phyloP scores from a whole-genome alignment of 441 rosid species.

The Cnidoscolus chayamansa region DNA sequence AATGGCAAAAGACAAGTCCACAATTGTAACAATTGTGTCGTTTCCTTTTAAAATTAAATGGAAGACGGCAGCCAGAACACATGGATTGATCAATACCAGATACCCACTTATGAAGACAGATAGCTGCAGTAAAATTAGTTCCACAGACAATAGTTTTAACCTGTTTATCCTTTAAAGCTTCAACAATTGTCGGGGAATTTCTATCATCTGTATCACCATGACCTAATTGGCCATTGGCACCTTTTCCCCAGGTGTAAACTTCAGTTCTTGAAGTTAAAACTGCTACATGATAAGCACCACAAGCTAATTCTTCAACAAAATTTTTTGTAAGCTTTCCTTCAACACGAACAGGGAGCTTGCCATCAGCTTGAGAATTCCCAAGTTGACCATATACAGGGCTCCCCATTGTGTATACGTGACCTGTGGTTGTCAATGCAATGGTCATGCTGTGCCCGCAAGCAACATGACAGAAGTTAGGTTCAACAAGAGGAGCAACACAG shows the following conservation, averaged over 20 bases:
- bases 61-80: slow-evolving; percentile 95
- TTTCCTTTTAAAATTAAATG: slow-evolving; percentile 90
- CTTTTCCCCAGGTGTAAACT: slow-evolving; percentile 99
- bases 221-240: slow-evolving; percentile 90
- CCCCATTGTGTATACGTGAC: slow-evolving; percentile 92
- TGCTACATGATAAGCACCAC: slow-evolving; percentile 97
- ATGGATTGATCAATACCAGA: slow-evolving; percentile 92
- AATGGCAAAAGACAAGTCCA: slow-evolving; percentile 93
- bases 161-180: slow-evolving; percentile 91
- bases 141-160: slow-evolving; percentile 93
- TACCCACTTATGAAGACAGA: slow-evolving; percentile 95
- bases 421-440: slow-evolving; percentile 79
- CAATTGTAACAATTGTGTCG: slow-evolving; percentile 97
- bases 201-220: slow-evolving; percentile 92
- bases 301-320: slow-evolving; percentile 86
- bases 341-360: slow-evolving; percentile 70
- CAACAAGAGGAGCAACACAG: slow-evolving; percentile 92
- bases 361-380: slow-evolving; percentile 90
- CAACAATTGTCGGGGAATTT: slow-evolving; percentile 73
- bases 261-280: slow-evolving; percentile 87
- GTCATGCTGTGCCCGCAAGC: slow-evolving; percentile 95
- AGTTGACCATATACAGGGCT: slow-evolving; percentile 94
- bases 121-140: slow-evolving; percentile 81
- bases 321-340: slow-evolving; percentile 84
- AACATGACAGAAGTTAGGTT: slow-evolving; percentile 90